Base-by-base conservation (phyloP, 2,329 filamentous ascomycete genomes). In the Neofusicoccum ribis region DNA sequence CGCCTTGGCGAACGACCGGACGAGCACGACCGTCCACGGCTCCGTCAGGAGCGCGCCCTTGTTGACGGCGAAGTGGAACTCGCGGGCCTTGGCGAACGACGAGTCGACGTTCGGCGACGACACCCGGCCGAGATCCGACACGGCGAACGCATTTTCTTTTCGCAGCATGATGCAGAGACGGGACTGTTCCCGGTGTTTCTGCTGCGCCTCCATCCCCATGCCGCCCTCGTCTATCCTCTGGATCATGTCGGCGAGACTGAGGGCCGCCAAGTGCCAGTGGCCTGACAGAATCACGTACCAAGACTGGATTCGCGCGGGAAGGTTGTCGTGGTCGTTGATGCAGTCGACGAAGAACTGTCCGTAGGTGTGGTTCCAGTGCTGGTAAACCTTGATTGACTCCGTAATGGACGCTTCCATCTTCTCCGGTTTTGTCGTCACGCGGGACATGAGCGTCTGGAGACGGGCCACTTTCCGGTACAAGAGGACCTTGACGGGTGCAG, bases 271-370 rank as follows among this genome's bases (percentile, higher is more conserved):
- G 67, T 87, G 83, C 82, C 85, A 88, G 68, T 88, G 86, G 0
- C 82, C 83, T 0, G 81, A 77, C 27, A 88, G 79, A 61, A 85
- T 83, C 14, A 86, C 80, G 66, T 86, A 87, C 86, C 86, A 88
- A 47, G 85, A 85, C 69, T 86, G 85, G 4, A 88, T 80, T 14
- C 83, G 83, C 11, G 81, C 70, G 1, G 85, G 84, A 0, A 88
- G 78, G 0, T 73, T 69, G 37, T 83, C 77, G 66, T 86, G 85
- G 66, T 84, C 74, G 2, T 78, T 73, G 12, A 85, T 75, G 44
- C 85, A 81, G 65, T 86, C 83, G 15, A 77, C 72, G 69, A 86
- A 84, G 68, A 88, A 85, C 0, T 77, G 77, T 1, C 80, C 80
- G 67, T 86, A 86, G 0, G 80, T 79, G 23, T 72, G 70, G 64